A percentile compares a stretch with the other conserved stretches of the same genome.
Evolutionary conservation across 2,329 filamentous ascomycete species (phyloP).

Genomic region (Coniella vitis): DNA sequence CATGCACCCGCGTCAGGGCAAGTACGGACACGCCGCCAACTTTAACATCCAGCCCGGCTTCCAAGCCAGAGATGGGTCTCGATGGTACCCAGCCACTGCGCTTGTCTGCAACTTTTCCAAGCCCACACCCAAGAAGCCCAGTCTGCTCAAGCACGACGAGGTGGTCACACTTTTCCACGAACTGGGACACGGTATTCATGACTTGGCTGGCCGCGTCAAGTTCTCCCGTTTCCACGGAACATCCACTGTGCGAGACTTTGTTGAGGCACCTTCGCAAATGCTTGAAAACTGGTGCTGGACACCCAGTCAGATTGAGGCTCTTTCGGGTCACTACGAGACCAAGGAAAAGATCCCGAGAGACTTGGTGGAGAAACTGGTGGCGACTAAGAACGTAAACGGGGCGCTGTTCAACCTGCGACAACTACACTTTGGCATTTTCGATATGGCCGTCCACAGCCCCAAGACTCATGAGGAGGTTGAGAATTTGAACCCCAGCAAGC

Average conservation of each 20-base stretch:
- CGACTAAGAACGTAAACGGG: slow-evolving; percentile 74
- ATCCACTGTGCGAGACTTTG: slow-evolving; percentile 59
- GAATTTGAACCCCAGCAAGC: slow-evolving; percentile 54
- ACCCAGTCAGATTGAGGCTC: slow-evolving; percentile 53
- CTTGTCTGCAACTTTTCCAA: slow-evolving; percentile 84
- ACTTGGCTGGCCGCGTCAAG: slow-evolving; percentile 54
- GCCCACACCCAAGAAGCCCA: slow-evolving; percentile 68
- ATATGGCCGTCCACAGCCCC: slow-evolving; percentile 74
- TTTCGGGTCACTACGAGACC: slow-evolving; percentile 69
- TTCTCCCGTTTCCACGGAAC: slow-evolving; percentile 65
- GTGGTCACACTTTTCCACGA: slow-evolving; percentile 80
- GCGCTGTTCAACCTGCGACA: slow-evolving; percentile 73
- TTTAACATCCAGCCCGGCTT: slow-evolving; percentile 74
- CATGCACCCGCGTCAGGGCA: slow-evolving; percentile 71
- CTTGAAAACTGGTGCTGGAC: slow-evolving; percentile 73
- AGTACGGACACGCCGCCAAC: slow-evolving; percentile 81
- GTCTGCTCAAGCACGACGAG: slow-evolving; percentile 74
- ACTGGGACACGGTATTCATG: slow-evolving; percentile 64
- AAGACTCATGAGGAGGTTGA: slow-evolving; percentile 62
- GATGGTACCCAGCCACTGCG: slow-evolving; percentile 70
- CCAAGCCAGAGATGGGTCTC: slow-evolving; percentile 55
- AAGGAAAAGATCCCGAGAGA: slow-evolving; percentile 66
- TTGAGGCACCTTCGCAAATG: slow-evolving; percentile 68
- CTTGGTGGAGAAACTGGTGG: slow-evolving; percentile 66
- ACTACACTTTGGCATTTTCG: slow-evolving; percentile 74